A percentile compares a stretch with the other conserved stretches of the same genome.
Evolutionary conservation across 106 monocot genomes (phyloP).

Genomic region (Dendrobium nobile): DNA sequence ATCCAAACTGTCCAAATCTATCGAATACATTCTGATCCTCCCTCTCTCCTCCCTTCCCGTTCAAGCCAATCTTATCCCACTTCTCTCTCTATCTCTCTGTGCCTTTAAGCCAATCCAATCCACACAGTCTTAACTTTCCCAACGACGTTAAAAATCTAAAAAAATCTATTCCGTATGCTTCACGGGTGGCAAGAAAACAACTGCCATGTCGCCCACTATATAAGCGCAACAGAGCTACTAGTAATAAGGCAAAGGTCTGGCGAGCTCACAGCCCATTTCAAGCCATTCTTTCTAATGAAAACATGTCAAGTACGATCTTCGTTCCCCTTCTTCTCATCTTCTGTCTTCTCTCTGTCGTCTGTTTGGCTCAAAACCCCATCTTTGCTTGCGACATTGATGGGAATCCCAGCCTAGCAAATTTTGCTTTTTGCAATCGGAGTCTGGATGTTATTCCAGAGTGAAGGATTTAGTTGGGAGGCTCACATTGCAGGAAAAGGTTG

Average conservation of each 20-base stretch:
- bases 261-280: neutral
- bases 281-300: neutral
- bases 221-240: neutral
- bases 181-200: conserved; percentile 3
- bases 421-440: conserved; percentile 49
- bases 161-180: neutral
- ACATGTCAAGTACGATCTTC: neutral
- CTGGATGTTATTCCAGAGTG: conserved; percentile 19
- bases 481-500: conserved; percentile 52
- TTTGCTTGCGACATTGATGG: conserved; percentile 49
- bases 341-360: neutral
- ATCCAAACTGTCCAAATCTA: too few species aligned
- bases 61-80: too few species aligned
- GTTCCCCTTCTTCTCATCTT: neutral
- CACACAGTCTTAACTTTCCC: neutral
- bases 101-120: too few species aligned
- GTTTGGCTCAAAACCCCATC: conserved; percentile 28
- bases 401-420: conserved; percentile 22
- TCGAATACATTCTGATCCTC: too few species aligned
- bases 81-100: too few species aligned
- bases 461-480: conserved; percentile 47
- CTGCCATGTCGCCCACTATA: neutral
- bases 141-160: conserved; percentile 6
- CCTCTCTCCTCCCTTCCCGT: too few species aligned
- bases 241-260: neutral